Evolutionary conservation across 2,329 filamentous ascomycete species (phyloP).

Genomic region (Coniochaeta sp.): DNA sequence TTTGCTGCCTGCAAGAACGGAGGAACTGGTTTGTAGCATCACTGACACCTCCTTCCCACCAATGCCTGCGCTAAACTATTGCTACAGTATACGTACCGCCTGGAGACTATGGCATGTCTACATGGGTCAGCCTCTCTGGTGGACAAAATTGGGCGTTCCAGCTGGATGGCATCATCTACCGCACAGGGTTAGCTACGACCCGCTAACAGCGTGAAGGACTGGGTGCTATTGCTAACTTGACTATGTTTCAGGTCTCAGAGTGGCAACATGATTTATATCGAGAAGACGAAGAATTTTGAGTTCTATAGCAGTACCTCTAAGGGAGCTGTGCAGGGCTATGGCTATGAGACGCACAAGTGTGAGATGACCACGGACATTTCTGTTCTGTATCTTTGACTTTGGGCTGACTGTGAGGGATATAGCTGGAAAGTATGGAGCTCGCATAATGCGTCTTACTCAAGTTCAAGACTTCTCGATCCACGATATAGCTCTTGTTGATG

Average conservation of each 20-base stretch:
- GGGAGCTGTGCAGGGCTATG: conserved; percentile 42
- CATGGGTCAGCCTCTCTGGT: conserved; percentile 10
- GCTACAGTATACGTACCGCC: conserved; percentile 10
- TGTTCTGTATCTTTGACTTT: neutral
- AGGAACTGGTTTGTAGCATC: conserved; percentile 18
- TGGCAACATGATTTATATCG: conserved; percentile 18
- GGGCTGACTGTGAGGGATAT: neutral
- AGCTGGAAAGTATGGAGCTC: conserved; percentile 25
- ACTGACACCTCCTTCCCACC: neutral
- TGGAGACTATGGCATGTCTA: conserved; percentile 13
- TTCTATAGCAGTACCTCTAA: conserved; percentile 32
- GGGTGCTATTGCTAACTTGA: neutral
- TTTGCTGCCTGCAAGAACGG: conserved; percentile 42
- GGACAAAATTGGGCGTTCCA: conserved; percentile 10
- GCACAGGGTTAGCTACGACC: conserved; percentile 8
- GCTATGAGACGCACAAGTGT: conserved; percentile 34
- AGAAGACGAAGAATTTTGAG: conserved; percentile 32
- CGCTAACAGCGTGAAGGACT: neutral
- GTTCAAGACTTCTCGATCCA: conserved; percentile 38
- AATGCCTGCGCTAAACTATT: neutral
- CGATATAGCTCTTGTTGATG: conserved; percentile 39
- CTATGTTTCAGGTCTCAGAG: conserved; percentile 1
- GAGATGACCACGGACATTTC: neutral
- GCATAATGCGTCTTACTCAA: conserved; percentile 35
- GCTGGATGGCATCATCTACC: conserved; percentile 12